A percentile compares a stretch with the other conserved stretches of the same genome.
These are phyloP conservation scores for Tetraselmis striata DNA, from an alignment of 139 green algal species.

Conservation along the genomic window DNA sequence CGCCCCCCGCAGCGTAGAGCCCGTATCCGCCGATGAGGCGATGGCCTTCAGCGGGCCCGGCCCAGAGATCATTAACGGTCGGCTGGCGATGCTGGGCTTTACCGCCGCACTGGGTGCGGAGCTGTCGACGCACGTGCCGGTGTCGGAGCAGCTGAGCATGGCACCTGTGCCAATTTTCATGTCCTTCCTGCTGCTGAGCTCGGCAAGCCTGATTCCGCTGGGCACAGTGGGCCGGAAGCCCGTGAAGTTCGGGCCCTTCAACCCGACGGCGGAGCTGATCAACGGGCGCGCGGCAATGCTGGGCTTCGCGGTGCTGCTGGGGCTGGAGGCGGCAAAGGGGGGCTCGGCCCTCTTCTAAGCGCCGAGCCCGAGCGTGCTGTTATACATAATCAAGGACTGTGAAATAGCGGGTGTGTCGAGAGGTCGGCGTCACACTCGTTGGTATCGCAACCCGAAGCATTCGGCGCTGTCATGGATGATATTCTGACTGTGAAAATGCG, in stretches of 20 bases:
- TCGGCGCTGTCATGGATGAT: no score
- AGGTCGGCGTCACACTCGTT: no score
- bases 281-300: conserved; percentile 76
- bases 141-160: background rate
- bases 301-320: conserved; percentile 41
- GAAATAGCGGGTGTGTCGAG: no score
- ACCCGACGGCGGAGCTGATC: conserved; percentile 57
- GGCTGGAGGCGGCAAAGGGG: conserved; percentile 41
- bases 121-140: background rate
- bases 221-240: background rate
- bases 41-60: conserved; percentile 19
- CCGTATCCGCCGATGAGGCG: background rate
- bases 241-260: conserved; percentile 29
- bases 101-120: conserved; percentile 45
- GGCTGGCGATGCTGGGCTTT: conserved; percentile 67
- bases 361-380: background rate
- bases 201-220: background rate
- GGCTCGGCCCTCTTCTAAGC: conserved; percentile 55
- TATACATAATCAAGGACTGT: no score
- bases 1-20: background rate
- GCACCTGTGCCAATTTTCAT: background rate
- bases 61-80: conserved; percentile 68
- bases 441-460: no score
- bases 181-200: background rate
- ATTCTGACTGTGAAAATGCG: no score